Evolutionary conservation across 257 asterid genomes (phyloP), one percentile per base, ranked within the genome.

Genomic region (Nicotiana noctiflora): DNA sequence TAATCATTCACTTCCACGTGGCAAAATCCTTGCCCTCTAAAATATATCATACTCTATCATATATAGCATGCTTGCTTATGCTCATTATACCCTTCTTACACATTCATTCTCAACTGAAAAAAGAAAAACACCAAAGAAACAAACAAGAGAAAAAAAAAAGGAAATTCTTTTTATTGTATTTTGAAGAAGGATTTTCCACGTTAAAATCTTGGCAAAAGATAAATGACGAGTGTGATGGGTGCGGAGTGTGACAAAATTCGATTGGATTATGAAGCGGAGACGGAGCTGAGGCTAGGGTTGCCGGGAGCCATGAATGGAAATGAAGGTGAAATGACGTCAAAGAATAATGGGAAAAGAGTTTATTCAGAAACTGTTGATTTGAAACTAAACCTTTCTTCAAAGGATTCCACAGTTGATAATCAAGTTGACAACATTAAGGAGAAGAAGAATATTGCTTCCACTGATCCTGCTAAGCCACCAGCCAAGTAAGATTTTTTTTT

Each of bases 221-320:
- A 40, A 3, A 82, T 79, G 76, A 37, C 70, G 6, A 59, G 34
- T 21, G 34, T 74, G n/a, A 21, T 82, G 82, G 84, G 79, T 9
- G 70, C 7, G 0, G 80, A 79, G 59, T 23, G 83, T 13, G 85
- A 55, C 51, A 83, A 82, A 19, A 76, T 55, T 62, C 76, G 81
- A 1, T 8, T 86, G 79, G 82, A 86, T 21, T 88, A 75, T 65
- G 89, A 89, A 79, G 89, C 85, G 40, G 78, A 72, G 83, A 89
- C 93, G n/a, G 90, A 89, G 85, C 63, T 89, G 4, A 84, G 93
- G 12, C 31, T 89, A 10, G 93, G 93, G 21, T 57, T 89, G 78
- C 91, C 93, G 1, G 89, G 88, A 32, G 87, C 82, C 8, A 40
- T 40, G 2, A 67, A 62, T 23, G 82, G 82, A n/a, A 85, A n/a